These are phyloP conservation scores for Heritiera fomes DNA, from an alignment of 345 rosid genomes.

Conservation along the genomic window DNA sequence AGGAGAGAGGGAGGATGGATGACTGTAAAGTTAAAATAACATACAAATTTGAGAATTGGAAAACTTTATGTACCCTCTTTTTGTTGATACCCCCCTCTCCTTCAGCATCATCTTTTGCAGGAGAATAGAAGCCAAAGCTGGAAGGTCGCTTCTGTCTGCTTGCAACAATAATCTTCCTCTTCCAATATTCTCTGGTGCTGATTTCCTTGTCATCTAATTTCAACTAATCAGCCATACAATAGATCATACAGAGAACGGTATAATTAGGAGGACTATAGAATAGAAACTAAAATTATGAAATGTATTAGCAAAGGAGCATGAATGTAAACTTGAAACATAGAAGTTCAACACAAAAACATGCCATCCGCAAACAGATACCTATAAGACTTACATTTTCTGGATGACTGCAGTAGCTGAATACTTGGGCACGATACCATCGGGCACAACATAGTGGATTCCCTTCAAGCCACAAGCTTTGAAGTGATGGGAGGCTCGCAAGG, in stretches of 20 bases:
- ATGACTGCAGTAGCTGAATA: conserved; percentile 67
- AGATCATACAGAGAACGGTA: conserved; percentile 6
- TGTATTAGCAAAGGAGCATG: neutral
- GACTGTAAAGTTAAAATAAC: neutral
- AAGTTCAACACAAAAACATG: conserved; percentile 6
- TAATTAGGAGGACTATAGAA: conserved; percentile 11
- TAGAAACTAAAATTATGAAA: neutral
- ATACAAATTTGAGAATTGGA: neutral
- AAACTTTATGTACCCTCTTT: conserved; percentile 56
- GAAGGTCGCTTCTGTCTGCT: conserved; percentile 85
- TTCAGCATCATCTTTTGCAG: conserved; percentile 69
- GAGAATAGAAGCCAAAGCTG: conserved; percentile 88
- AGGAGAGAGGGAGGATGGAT: conserved; percentile 11
- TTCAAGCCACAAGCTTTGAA: conserved; percentile 89
- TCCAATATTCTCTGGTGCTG: conserved; percentile 82
- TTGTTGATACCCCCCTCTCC: conserved; percentile 55
- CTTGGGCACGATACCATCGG: conserved; percentile 92
- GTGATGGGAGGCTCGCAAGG: conserved; percentile 60
- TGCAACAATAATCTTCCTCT: conserved; percentile 81
- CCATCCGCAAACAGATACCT: neutral
- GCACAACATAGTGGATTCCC: conserved; percentile 93
- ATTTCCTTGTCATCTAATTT: conserved; percentile 78
- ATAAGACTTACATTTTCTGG: conserved; percentile 62
- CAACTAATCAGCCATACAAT: conserved; percentile 57
- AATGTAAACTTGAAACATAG: neutral